phyloP scores from a whole-genome alignment of 2,329 filamentous ascomycete genomes.

The Apiospora aurea region DNA sequence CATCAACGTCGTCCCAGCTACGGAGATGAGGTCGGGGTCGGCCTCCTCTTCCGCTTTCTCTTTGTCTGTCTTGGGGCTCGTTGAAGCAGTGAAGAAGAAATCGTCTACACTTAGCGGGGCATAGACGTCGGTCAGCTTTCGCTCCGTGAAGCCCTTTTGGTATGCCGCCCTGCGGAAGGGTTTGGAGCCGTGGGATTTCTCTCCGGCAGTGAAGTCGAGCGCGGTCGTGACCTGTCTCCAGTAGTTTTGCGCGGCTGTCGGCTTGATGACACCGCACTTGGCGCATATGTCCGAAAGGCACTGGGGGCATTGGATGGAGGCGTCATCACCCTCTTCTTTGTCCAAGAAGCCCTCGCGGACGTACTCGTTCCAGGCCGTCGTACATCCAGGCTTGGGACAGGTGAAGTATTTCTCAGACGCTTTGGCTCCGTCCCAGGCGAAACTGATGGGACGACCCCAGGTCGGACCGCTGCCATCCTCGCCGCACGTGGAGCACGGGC shows the following conservation, averaged over 20 bases:
- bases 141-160: slow-evolving; percentile 14
- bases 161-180: slow-evolving; percentile 19
- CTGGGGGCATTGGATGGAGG: neutral
- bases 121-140: slow-evolving; percentile 18
- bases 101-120: neutral
- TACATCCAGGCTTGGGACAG: neutral
- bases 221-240: neutral
- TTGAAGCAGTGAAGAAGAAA: neutral
- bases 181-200: neutral
- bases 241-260: neutral
- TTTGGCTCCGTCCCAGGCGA: neutral
- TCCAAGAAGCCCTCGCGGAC: neutral
- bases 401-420: neutral
- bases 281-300: slow-evolving; percentile 12
- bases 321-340: too few relatives aligned
- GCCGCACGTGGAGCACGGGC: neutral
- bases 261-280: slow-evolving; percentile 6
- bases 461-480: neutral
- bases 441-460: neutral
- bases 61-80: neutral
- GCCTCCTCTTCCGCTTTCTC: neutral
- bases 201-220: neutral
- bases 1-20: neutral
- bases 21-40: neutral
- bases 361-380: neutral